These are phyloP conservation scores for Polychaeton citri DNA, from an alignment of 2,329 filamentous ascomycete species.

Conservation along the genomic window DNA sequence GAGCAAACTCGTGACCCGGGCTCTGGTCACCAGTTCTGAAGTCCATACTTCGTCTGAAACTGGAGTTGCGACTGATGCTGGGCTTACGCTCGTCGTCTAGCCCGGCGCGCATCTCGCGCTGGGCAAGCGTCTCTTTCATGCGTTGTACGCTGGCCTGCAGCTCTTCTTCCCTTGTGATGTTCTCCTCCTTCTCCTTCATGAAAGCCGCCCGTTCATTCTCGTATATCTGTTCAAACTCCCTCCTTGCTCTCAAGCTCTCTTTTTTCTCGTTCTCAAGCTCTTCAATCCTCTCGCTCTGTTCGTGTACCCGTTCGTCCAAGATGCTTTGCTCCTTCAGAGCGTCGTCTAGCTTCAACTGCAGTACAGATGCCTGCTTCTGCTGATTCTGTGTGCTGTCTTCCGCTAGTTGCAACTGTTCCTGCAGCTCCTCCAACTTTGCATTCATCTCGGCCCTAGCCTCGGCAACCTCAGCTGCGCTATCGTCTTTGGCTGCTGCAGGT, in stretches of 20 bases:
- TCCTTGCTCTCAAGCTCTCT: slow-evolving; percentile 67
- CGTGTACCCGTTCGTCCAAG: slow-evolving; percentile 77
- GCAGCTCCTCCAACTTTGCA: slow-evolving; percentile 69
- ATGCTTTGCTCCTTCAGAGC: slow-evolving; percentile 68
- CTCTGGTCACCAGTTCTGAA: slow-evolving; percentile 25
- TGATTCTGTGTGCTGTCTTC: slow-evolving; percentile 60
- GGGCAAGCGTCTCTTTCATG: slow-evolving; percentile 76
- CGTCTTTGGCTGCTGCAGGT: slow-evolving; percentile 22
- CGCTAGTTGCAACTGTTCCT: slow-evolving; percentile 66
- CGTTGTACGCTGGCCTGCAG: slow-evolving; percentile 82
- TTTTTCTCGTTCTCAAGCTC: slow-evolving; percentile 71
- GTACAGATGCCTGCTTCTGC: slow-evolving; percentile 70
- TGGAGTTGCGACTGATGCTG: slow-evolving; percentile 29
- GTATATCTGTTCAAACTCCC: slow-evolving; percentile 86
- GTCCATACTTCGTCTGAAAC: slow-evolving; percentile 10
- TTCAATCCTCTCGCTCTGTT: slow-evolving; percentile 74
- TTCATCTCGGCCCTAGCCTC: slow-evolving; percentile 69
- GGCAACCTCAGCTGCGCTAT: slow-evolving; percentile 28
- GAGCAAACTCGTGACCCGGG: slow-evolving; percentile 67
- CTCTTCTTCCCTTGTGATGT: slow-evolving; percentile 72
- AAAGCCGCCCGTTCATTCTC: slow-evolving; percentile 79
- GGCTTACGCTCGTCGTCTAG: slow-evolving; percentile 39
- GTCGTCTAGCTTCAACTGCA: slow-evolving; percentile 79
- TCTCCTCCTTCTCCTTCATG: slow-evolving; percentile 84
- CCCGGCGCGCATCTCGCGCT: slow-evolving; percentile 48